phyloP scores from a whole-genome alignment of 2,329 filamentous ascomycete genomes.

The Fusarium sp. region DNA sequence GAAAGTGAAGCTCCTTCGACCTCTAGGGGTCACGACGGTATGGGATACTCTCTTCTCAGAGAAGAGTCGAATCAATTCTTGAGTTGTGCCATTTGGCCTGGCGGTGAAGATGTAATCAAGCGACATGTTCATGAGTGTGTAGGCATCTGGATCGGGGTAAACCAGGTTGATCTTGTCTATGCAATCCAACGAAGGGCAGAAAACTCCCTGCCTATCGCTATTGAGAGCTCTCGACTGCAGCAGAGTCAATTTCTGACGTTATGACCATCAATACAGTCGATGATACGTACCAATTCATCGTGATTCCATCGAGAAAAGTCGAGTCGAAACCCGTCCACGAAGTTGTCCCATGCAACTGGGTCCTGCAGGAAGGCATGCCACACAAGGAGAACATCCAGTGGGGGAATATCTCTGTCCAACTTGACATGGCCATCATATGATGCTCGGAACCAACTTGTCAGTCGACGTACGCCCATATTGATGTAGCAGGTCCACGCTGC shows the following conservation, averaged over 20 bases:
- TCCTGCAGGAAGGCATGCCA: constrained; percentile 28
- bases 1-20: not conserved
- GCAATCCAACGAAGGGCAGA: constrained; percentile 1
- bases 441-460: constrained; percentile 19
- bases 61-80: not conserved
- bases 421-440: not conserved
- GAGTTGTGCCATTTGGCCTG: not conserved
- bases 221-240: constrained; percentile 9
- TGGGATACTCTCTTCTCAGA: not conserved
- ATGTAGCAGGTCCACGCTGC: constrained; percentile 35
- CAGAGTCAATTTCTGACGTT: not conserved
- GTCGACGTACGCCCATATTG: constrained; percentile 22
- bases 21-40: not conserved
- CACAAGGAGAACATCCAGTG: constrained; percentile 24
- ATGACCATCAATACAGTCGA: not conserved
- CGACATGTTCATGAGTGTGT: constrained; percentile 5
- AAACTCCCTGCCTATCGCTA: not conserved
- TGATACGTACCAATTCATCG: constrained; percentile 13
- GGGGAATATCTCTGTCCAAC: constrained; percentile 10
- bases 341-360: not conserved
- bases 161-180: not conserved
- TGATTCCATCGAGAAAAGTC: constrained; percentile 15
- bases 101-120: constrained; percentile 5
- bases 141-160: not conserved
- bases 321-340: not conserved